Evolutionary conservation across 2,329 filamentous ascomycete species (phyloP), one percentile per base, ranked within the genome.

Genomic region (Fusarium tupiense): DNA sequence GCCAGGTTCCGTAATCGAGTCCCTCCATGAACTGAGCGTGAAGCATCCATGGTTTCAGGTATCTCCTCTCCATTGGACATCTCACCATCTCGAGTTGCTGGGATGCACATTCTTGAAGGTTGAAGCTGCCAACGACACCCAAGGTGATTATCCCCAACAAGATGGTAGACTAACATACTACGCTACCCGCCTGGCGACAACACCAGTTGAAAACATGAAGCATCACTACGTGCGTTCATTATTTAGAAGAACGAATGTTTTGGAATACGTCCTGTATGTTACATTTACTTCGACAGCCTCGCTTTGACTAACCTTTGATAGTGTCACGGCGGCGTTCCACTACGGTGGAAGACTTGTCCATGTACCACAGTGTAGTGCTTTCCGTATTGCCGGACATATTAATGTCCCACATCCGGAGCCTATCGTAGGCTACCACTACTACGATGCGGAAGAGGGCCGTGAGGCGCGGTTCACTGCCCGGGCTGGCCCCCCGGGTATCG

Each of bases 1-100:
- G 46, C 2, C 46, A 3, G 6, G 7, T 14, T 9, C 8, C 5
- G 10, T 8, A 0, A 47, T 2, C 12, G 26, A 20, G 2, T 49
- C 46, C 2, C 26, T 49, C 2, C 46, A 49, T 8, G 1, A 4
- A 8, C 20, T 49, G 4, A 49, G 29, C 2, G 20, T 49, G 4
- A 14, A n/a, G 0, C 4, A 49, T 4, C 9, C 20, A 3, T 6
- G 20, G 3, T 31, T 52, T 6, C 49, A 35, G 7, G n/a, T 31
- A 5, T 16, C n/a, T 2, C 49, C 31, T 4, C 9, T 52, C 2
- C 19, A 20, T 5, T 52, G 49, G 49, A 52, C 49, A 5, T 7
- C 6, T 8, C 8, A 8, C 3, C 49, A 52, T 14, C 49, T 52
- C 7, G 49, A 52, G 31, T 5, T 52, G 17, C 31, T 49, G 9